Evolutionary conservation across 2,329 filamentous ascomycete species (phyloP), one percentile per base, ranked within the genome.

Genomic region (Neonectria hederae): DNA sequence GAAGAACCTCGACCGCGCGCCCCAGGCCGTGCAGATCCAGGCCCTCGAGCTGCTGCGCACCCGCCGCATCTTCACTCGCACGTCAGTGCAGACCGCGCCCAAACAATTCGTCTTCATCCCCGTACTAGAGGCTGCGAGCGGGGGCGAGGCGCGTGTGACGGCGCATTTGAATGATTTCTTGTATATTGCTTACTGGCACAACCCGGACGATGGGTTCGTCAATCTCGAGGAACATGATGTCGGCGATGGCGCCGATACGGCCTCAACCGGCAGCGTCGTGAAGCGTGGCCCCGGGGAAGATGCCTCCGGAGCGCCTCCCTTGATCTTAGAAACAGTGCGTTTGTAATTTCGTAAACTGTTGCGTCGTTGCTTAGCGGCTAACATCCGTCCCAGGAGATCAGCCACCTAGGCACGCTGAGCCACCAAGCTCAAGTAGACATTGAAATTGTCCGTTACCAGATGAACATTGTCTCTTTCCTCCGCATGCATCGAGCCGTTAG

Each of bases 391-490:
- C 70, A 85, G 73, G 85, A 88, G 43, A 85, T 97, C 38, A 82
- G 85, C 14, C 79, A 82, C 5, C 82, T 97, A 2, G 84, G 87
- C 3, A 80, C 83, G n/a, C 82, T 88, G 3, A 86, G 86, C 59
- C 80, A 84, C 2, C 75, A 84, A 3, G 88, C 92, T 14, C 86
- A 84, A 43, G 82, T 94, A 26, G 91, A 89, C 62, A 86, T 94
- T 21, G 94, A 97, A 69, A 87, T 97, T 2, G 83, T 88, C 62
- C 89, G 92, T 46, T 98, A 98, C 77, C 86, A 95, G 63, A 90
- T 95, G 83, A 95, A 98, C 78, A 88, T 98, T 40, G 83, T 95
- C 54, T 88, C 94, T 3, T 97, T 97, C 76, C 84, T 98, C 69
- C 90, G 96, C 28, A 86, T 97, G 76, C 94, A 97, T 78, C 90